Evolutionary conservation across 345 rosid species (phyloP).

Genomic region (Chamaenerion angustifolium): DNA sequence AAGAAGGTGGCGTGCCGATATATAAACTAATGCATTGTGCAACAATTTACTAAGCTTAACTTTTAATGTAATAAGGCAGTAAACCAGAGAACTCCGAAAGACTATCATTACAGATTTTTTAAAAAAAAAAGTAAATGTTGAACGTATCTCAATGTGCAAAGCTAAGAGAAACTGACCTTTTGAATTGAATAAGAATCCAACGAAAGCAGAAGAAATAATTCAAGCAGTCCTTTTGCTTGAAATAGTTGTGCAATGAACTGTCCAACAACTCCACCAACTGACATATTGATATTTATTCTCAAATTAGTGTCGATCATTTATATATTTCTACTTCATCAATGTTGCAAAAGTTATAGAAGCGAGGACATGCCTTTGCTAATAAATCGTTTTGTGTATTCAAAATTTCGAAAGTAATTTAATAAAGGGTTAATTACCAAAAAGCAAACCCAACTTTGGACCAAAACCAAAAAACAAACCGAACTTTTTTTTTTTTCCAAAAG

Average conservation of each 20-base stretch:
- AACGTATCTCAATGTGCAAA: too few relatives aligned
- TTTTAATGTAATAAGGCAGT: too few relatives aligned
- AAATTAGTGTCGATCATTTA: not conserved
- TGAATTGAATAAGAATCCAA: constrained; percentile 91
- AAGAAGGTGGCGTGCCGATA: constrained; percentile 87
- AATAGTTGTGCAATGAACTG: constrained; percentile 71
- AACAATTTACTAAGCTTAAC: too few relatives aligned
- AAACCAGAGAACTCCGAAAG: not conserved
- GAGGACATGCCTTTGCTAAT: constrained; percentile 48
- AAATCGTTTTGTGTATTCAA: too few relatives aligned
- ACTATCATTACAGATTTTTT: not conserved
- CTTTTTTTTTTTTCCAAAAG: too few relatives aligned
- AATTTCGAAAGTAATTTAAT: too few relatives aligned
- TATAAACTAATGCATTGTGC: too few relatives aligned
- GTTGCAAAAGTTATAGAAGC: not conserved
- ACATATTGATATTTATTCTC: constrained; percentile 10
- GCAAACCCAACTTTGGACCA: too few relatives aligned
- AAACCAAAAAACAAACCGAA: too few relatives aligned
- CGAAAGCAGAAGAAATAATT: constrained; percentile 99
- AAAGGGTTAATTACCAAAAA: too few relatives aligned
- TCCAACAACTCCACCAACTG: constrained; percentile 96
- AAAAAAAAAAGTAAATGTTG: too few relatives aligned
- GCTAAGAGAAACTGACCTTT: constrained; percentile 65
- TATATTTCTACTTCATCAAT: not conserved
- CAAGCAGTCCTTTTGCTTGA: constrained; percentile 90